These are phyloP conservation scores for Aspergillus amoenus DNA, from an alignment of 2,329 filamentous ascomycete species.

Conservation along the genomic window DNA sequence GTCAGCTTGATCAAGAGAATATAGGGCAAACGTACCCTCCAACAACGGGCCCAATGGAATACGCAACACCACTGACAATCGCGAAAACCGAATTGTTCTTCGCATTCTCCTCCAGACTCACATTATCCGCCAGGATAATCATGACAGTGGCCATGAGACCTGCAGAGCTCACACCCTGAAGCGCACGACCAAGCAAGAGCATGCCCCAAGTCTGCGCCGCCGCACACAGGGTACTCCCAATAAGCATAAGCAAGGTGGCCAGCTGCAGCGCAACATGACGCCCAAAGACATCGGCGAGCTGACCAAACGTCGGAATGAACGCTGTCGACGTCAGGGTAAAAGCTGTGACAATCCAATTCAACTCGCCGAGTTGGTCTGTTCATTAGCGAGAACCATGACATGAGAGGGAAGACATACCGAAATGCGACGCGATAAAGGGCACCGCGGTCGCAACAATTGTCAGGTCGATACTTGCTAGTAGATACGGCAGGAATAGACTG, in stretches of 20 bases:
- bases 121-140: constrained; percentile 65
- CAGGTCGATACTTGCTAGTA: constrained; percentile 62
- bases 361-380: constrained; percentile 53
- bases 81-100: constrained; percentile 64
- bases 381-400: no score
- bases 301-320: constrained; percentile 66
- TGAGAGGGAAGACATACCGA: constrained; percentile 45
- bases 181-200: constrained; percentile 61
- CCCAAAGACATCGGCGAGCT: constrained; percentile 65
- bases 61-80: constrained; percentile 59
- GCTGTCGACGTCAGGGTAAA: constrained; percentile 68
- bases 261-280: constrained; percentile 59
- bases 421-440: constrained; percentile 64
- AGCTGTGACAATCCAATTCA: constrained; percentile 69
- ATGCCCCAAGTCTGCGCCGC: constrained; percentile 57
- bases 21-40: constrained; percentile 46
- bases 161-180: constrained; percentile 63
- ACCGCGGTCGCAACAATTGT: constrained; percentile 64
- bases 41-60: constrained; percentile 61
- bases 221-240: constrained; percentile 63
- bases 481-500: constrained; percentile 61
- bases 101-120: constrained; percentile 61
- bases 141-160: constrained; percentile 62
- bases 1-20: not conserved
- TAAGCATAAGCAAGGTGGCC: constrained; percentile 56